Percentiles rank a stretch among this genome's conserved stretches.
Conservation (phyloP, 148 eudicot genomes). For the Gaultheria prostrata region DNA sequence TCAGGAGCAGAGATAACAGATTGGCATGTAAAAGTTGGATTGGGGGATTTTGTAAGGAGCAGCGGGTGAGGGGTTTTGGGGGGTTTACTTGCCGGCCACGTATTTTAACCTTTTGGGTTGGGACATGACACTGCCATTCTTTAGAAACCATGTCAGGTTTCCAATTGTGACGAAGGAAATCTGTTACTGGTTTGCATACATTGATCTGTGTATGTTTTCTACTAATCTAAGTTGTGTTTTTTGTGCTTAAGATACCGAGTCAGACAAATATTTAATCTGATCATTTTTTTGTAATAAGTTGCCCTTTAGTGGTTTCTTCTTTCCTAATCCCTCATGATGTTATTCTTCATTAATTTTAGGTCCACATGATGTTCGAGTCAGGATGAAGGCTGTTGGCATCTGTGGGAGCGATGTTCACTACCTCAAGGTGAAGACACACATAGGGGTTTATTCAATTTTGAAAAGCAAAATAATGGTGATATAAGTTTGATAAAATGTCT, state of each 20-base stretch:
- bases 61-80: too few relatives aligned
- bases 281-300: background rate
- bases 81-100: too few relatives aligned
- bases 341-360: constrained; percentile 30
- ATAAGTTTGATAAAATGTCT: background rate
- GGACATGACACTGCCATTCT: too few relatives aligned
- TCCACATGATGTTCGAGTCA: constrained; percentile 72
- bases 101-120: too few relatives aligned
- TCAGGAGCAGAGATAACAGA: too few relatives aligned
- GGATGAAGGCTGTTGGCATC: constrained; percentile 86
- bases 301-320: background rate
- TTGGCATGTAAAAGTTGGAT: too few relatives aligned
- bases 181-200: background rate
- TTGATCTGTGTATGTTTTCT: background rate
- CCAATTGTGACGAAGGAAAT: background rate
- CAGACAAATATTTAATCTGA: background rate
- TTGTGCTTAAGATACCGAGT: background rate
- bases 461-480: background rate
- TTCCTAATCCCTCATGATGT: background rate
- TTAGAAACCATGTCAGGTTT: background rate
- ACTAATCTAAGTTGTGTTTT: background rate
- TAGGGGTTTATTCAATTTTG: background rate
- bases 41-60: too few relatives aligned
- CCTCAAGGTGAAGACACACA: constrained; percentile 46
- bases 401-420: constrained; percentile 92